Percentiles rank a stretch among this genome's conserved stretches.
Conservation (phyloP, 2,329 filamentous ascomycete species). For the Colletotrichum endophyticum region DNA sequence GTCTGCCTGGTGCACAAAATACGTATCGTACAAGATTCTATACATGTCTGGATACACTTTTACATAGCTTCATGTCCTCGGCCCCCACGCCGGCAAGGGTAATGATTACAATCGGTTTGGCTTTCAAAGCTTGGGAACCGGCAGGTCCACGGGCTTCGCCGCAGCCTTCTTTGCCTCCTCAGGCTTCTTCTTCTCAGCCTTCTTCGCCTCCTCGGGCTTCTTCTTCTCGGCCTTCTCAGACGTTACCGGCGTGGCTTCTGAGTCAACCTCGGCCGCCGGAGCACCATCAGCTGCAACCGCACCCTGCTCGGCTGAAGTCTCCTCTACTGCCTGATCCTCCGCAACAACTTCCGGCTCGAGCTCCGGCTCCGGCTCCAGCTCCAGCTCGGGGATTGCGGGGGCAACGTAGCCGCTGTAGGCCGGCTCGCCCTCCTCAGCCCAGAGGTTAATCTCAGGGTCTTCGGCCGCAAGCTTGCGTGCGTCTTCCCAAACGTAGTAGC, state of each 20-base stretch:
- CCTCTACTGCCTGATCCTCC: not conserved
- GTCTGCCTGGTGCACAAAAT: not conserved
- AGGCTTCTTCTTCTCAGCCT: not conserved
- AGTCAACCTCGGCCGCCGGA: not conserved
- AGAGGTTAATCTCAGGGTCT: conserved; percentile 71
- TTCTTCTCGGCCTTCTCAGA: not conserved
- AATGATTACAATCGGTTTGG: not conserved
- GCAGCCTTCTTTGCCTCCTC: not conserved
- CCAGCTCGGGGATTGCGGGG: conserved; percentile 39
- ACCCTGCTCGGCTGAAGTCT: not conserved
- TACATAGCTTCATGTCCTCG: conserved; percentile 3
- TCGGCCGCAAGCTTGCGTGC: conserved; percentile 68
- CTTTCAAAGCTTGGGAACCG: conserved; percentile 10
- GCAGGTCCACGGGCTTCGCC: conserved; percentile 4
- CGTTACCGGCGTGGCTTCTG: not conserved
- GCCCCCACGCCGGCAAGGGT: not conserved
- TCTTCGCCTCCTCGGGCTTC: not conserved
- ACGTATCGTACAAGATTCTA: conserved; percentile 21
- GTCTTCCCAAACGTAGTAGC: conserved; percentile 87
- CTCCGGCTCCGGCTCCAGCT: not conserved
- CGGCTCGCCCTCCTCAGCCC: conserved; percentile 35
- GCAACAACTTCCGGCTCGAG: not conserved
- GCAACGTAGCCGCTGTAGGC: conserved; percentile 46
- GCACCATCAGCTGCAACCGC: not conserved
- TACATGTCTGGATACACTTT: conserved; percentile 20